Evolutionary conservation across 805 yeast species (phyloP).

Genomic region (Torulaspora maleeae): DNA sequence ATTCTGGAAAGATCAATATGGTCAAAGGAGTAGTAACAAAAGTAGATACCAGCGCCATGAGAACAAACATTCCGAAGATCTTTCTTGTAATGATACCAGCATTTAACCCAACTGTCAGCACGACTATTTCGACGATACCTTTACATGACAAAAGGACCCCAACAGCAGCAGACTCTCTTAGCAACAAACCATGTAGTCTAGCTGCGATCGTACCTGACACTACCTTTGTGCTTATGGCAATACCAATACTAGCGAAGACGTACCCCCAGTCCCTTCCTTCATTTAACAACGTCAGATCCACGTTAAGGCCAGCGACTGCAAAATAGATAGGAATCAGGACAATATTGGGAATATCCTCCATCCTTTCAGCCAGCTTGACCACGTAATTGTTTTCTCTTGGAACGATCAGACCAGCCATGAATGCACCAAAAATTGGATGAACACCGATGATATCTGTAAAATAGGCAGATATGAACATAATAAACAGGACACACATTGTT

Average conservation of each 20-base stretch:
- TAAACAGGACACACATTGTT: slow-evolving; percentile 49
- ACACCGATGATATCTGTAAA: slow-evolving; percentile 82
- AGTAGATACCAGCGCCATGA: slow-evolving; percentile 77
- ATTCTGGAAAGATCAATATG: slow-evolving; percentile 53
- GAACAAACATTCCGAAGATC: slow-evolving; percentile 73
- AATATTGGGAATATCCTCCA: slow-evolving; percentile 72
- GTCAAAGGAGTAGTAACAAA: slow-evolving; percentile 78
- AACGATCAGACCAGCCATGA: slow-evolving; percentile 66
- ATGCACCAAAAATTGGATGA: slow-evolving; percentile 83
- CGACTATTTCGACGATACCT: slow-evolving; percentile 83
- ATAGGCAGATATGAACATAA: slow-evolving; percentile 64
- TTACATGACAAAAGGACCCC: slow-evolving; percentile 85
- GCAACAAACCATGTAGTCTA: slow-evolving; percentile 52
- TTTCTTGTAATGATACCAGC: slow-evolving; percentile 62
- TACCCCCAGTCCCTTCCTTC: slow-evolving; percentile 76
- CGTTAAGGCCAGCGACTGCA: slow-evolving; percentile 72
- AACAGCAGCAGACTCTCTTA: slow-evolving; percentile 72
- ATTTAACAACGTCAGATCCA: slow-evolving; percentile 58
- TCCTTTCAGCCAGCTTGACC: slow-evolving; percentile 61
- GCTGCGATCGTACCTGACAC: slow-evolving; percentile 65
- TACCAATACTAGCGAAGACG: slow-evolving; percentile 56
- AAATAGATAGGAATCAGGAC: slow-evolving; percentile 73
- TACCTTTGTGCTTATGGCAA: slow-evolving; percentile 67
- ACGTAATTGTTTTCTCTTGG: slow-evolving; percentile 76
- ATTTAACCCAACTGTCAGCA: slow-evolving; percentile 64